Evolutionary conservation across 768 basidiomycete species (phyloP), one percentile per base, ranked within the genome.

Genomic region (Nidularia sp.): DNA sequence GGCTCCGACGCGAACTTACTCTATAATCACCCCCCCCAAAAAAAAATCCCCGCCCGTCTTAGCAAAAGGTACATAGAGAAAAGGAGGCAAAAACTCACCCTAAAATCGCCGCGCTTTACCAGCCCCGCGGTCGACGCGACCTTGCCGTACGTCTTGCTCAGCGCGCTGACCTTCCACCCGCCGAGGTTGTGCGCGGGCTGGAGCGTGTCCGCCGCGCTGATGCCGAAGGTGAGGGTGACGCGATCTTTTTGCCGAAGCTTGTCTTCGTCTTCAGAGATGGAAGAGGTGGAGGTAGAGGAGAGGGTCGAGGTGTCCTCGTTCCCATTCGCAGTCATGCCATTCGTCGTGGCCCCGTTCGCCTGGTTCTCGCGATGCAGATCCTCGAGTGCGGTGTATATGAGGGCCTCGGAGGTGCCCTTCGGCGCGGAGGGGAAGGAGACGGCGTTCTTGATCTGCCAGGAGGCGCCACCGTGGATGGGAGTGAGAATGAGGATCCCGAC

Each of bases 391-490:
- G 69, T 69, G 56, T 73, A 71, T 48, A 84, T 80, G 52, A 82
- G 70, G 10, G 63, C 62, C 53, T 84, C 80, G 2, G 80, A 81
- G 0, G 78, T 80, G 18, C 80, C 81, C 51, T 75, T 75, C 0
- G 79, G 78, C 0, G 81, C 76, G 29, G 68, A 60, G 5, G 80
- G 80, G 62, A 84, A 83, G 22, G 77, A 75, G 13, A 74, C 66
- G 2, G 76, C 73, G 55, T 83, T 82, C 62, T 84, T 83, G 59
- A 83, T 79, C 52, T 76, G 75, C 64, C 78, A 81, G 41, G 74
- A 65, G 18, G 69, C 64, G 9, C 47, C 47, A 29, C 63, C 60
- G 29, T 71, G 67, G 12, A 78, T 74, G 0, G 74, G 75, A 3
- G 81, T 75, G 15, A 83, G 69, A 47, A 83, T 76, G 54, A 81